A percentile compares a stretch with the other conserved stretches of the same genome.
These are phyloP conservation scores for Heritiera fomes DNA, from an alignment of 345 rosid species.

Conservation along the genomic window DNA sequence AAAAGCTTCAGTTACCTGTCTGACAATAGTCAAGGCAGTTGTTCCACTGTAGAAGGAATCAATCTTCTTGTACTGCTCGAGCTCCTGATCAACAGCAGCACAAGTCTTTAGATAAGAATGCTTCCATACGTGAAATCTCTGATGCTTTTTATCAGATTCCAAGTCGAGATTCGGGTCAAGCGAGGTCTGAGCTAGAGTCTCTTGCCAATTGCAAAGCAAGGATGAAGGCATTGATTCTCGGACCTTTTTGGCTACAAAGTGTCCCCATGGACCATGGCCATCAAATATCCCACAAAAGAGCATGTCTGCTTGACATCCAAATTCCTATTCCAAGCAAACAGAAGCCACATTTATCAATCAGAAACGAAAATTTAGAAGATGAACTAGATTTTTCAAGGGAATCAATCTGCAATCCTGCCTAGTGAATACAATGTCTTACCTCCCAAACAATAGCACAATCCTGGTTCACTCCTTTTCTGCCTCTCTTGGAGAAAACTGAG, in stretches of 20 bases:
- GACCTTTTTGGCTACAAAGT: conserved; percentile 81
- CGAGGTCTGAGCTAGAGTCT: conserved; percentile 56
- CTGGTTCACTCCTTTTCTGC: conserved; percentile 86
- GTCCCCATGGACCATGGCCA: conserved; percentile 98
- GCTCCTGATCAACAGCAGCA: conserved; percentile 76
- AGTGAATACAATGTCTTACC: conserved; percentile 36
- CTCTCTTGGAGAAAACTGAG: conserved; percentile 77
- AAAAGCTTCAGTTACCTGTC: conserved; percentile 53
- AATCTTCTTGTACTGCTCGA: conserved; percentile 59
- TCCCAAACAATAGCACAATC: conserved; percentile 94
- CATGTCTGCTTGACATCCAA: conserved; percentile 87
- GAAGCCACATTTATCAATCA: background rate
- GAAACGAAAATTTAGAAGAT: background rate
- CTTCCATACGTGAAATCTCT: conserved; percentile 70
- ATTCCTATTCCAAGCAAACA: conserved; percentile 53
- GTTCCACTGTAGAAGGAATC: conserved; percentile 85
- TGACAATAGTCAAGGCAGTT: conserved; percentile 75
- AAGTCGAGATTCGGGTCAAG: conserved; percentile 46
- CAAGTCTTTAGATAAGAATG: conserved; percentile 76
- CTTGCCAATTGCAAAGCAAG: conserved; percentile 82
- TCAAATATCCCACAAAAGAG: conserved; percentile 90
- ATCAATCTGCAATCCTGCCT: background rate
- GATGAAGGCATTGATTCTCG: conserved; percentile 69
- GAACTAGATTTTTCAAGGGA: background rate
- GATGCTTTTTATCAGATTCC: conserved; percentile 54